phyloP scores from a whole-genome alignment of 257 asterid species.

The Penstemon davidsonii region DNA sequence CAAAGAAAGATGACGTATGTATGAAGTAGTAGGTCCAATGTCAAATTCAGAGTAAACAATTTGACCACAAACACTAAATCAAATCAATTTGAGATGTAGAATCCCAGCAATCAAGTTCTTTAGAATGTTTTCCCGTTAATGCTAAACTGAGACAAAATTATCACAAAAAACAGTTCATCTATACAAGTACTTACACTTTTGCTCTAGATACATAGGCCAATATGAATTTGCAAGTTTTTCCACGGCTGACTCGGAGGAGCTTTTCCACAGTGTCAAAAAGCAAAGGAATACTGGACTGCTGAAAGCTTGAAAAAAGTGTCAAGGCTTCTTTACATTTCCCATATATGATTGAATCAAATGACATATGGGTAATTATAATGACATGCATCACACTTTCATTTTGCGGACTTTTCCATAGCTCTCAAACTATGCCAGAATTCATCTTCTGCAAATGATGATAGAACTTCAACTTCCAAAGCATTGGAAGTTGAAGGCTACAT shows the following conservation, averaged over 20 bases:
- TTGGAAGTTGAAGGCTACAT: not conserved
- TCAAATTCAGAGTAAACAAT: not conserved
- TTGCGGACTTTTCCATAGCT: no score
- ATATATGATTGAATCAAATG: constrained; percentile 7
- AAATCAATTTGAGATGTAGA: not conserved
- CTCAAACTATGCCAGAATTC: not conserved
- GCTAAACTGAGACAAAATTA: not conserved
- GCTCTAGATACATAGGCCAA: constrained; percentile 84
- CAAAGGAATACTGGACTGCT: constrained; percentile 74
- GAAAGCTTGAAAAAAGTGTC: constrained; percentile 68
- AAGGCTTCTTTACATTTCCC: constrained; percentile 38
- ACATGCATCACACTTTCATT: not conserved
- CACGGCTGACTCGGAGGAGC: constrained; percentile 49
- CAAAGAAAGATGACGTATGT: constrained; percentile 3
- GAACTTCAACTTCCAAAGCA: no score
- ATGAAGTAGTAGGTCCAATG: not conserved
- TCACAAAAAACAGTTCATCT: not conserved
- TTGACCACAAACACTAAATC: not conserved
- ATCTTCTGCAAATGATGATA: not conserved
- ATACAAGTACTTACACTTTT: constrained; percentile 60
- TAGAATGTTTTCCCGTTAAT: not conserved
- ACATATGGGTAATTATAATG: no score
- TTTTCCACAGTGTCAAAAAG: constrained; percentile 72
- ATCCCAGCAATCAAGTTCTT: not conserved
- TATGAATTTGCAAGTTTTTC: constrained; percentile 62